Evolutionary conservation across 305 asterid genomes (phyloP).

Genomic region (Fraxinus platypoda): DNA sequence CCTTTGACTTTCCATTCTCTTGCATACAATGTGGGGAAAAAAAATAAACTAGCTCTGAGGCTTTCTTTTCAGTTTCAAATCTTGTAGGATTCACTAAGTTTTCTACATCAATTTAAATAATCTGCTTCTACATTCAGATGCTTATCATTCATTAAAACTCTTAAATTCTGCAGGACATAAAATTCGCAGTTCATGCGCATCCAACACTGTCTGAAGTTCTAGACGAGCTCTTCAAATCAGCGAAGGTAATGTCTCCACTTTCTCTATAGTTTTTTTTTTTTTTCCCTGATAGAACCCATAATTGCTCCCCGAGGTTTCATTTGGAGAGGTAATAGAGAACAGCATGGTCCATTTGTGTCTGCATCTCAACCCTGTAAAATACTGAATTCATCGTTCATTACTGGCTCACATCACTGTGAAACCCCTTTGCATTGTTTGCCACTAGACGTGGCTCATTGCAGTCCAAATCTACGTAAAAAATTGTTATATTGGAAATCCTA

Average conservation of each 20-base stretch:
- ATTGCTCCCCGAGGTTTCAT: neutral
- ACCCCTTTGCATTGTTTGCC: conserved; percentile 6
- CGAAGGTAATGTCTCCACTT: conserved; percentile 53
- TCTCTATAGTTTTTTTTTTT: neutral
- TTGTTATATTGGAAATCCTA: conserved; percentile 19
- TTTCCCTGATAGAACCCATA: neutral
- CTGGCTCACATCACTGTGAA: neutral
- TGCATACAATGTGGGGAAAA: neutral
- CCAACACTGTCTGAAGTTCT: conserved; percentile 93
- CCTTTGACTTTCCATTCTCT: neutral
- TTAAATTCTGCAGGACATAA: conserved; percentile 64
- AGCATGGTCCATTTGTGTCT: conserved; percentile 8
- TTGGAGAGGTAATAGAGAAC: neutral
- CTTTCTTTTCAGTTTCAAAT: neutral
- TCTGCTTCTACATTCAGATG: conserved; percentile 11
- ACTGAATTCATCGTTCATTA: conserved; percentile 2
- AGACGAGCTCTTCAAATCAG: conserved; percentile 84
- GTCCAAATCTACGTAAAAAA: conserved; percentile 13
- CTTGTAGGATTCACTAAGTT: neutral
- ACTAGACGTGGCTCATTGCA: conserved; percentile 1
- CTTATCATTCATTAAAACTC: conserved; percentile 23
- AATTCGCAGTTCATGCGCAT: conserved; percentile 88
- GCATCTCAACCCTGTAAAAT: neutral
- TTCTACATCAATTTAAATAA: conserved; percentile 1
- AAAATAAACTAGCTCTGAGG: neutral